Base-by-base conservation (phyloP, 2,329 filamentous ascomycete species). In the Ceratocystis cacaofunesta region DNA sequence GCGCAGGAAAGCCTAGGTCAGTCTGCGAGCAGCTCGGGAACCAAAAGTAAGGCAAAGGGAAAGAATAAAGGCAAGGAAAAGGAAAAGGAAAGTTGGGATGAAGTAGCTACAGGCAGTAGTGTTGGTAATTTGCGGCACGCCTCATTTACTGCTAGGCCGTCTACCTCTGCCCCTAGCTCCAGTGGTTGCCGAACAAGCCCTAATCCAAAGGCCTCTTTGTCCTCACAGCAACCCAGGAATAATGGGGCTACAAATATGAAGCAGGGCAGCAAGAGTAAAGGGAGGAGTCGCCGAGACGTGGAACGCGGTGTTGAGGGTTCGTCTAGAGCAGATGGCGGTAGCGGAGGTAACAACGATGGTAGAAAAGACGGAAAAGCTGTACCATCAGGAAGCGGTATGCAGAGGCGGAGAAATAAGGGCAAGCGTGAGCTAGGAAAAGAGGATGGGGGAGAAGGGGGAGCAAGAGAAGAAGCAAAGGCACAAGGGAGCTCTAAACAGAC, bases 31-130 rank as follows among this genome's bases (percentile, higher is more conserved):
- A 32, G 22, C 19, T 30, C 17, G 3, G 8, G 15, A 6, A 17
- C 15, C 10, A 55, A 52, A 8, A 50, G 41, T 5, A 52, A 62
- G 61, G 43, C 12, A 19, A 63, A 48, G 28, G 61, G 46, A 30
- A 63, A 48, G 28, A 52, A 17, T 1, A 66, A 66, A 5, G 61
- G 50, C 41, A 66, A 66, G 30, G 60, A n/a, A 15, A 58, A 66
- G 30, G 60, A n/a, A 15, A 58, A 48, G 5, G 28, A 8, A 32
- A 52, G 1, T 5, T 12, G 19, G 19, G 19, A 25, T 25, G 22
- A 15, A 28, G 30, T 8, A 15, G 3, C 55, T 15, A 17, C 8
- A 7, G 17, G 55, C 5, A 36, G 15, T 17, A 58, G 5, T 4
- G n/a, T 15, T 30, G 55, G 46, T 25, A 10, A 25, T 25, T 19